phyloP scores from a whole-genome alignment of 2,329 filamentous ascomycete genomes.

The Colletotrichum scovillei region DNA sequence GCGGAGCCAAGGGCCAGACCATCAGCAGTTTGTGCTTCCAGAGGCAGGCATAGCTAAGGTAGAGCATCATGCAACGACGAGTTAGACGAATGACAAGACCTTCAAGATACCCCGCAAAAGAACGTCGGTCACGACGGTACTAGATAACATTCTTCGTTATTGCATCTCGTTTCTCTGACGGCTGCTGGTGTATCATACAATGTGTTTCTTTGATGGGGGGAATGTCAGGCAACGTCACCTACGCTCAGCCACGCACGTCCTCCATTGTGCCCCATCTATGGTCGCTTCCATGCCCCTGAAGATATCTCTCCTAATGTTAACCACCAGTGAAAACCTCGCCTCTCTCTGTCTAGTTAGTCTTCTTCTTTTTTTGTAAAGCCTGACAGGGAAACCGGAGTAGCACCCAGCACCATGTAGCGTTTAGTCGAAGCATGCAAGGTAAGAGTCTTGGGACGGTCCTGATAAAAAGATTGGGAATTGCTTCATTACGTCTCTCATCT shows the following conservation, averaged over 20 bases:
- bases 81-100: slow-evolving; percentile 11
- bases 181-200: slow-evolving; percentile 35
- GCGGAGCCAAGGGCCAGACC: slow-evolving; percentile 87
- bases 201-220: background rate
- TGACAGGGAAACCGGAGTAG: slow-evolving; percentile 10
- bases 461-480: slow-evolving; percentile 59
- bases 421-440: slow-evolving; percentile 28
- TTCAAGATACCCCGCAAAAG: slow-evolving; percentile 10
- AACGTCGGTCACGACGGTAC: background rate
- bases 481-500: slow-evolving; percentile 64
- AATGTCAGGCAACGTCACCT: slow-evolving; percentile 15
- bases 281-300: slow-evolving; percentile 3
- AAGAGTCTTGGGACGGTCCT: slow-evolving; percentile 13
- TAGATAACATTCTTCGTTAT: background rate
- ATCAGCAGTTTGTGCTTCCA: slow-evolving; percentile 89
- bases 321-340: background rate
- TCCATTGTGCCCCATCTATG: background rate
- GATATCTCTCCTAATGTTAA: background rate
- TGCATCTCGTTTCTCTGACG: slow-evolving; percentile 22
- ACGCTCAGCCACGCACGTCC: background rate
- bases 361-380: slow-evolving; percentile 8
- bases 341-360: slow-evolving; percentile 16
- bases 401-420: slow-evolving; percentile 18
- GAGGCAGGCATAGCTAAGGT: slow-evolving; percentile 44
- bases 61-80: slow-evolving; percentile 15